Evolutionary conservation across 1,284 basidiomycete species (phyloP), one percentile per base, ranked within the genome.

Genomic region (Inonotus obliquus): DNA sequence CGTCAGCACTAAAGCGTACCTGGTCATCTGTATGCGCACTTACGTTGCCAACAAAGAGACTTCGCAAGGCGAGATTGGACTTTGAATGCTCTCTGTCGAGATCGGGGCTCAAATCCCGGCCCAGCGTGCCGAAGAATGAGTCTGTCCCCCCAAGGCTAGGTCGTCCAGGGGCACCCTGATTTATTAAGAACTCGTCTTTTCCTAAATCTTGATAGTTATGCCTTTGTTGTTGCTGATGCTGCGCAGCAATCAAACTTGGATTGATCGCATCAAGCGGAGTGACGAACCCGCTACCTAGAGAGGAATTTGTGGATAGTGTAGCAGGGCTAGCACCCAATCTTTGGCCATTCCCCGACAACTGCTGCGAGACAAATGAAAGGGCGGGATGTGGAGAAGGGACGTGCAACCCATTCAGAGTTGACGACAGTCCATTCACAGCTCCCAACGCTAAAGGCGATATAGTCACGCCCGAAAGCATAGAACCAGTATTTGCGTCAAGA

Each of bases 41-140:
- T 68, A 85, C 84, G 71, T 86, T 86, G 60, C 84, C 85, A 37
- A 86, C 81, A 67, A 94, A 94, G 19, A 95, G 77, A 67, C 86
- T 92, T 47, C 84, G 76, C 62, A 75, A 71, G 3, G 70, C 70
- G 53, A 35, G 59, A 66, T 37, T 65, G 14, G 23, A 65, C 54
- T 48, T 59, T 39, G 47, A 52, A 21, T 35, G 52, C 21, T 63
- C 54, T 45, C 37, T 27, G 21, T 60, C 45, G 37, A 63, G 39
- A 3, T 49, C 47, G 4, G 7, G 11, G 23, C 38, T 25, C 47
- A 48, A 25, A n/a, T 17, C 49, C 17, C 38, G 35, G 6, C 32
- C 27, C n/a, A 32, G 51, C 29, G 29, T 23, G 41, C n/a, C 29
- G 53, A 47, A 23, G 32, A 54, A 52, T 35, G 51, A 19, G 39